phyloP scores from a whole-genome alignment of 257 asterid species.

The Przewalskia tangutica region DNA sequence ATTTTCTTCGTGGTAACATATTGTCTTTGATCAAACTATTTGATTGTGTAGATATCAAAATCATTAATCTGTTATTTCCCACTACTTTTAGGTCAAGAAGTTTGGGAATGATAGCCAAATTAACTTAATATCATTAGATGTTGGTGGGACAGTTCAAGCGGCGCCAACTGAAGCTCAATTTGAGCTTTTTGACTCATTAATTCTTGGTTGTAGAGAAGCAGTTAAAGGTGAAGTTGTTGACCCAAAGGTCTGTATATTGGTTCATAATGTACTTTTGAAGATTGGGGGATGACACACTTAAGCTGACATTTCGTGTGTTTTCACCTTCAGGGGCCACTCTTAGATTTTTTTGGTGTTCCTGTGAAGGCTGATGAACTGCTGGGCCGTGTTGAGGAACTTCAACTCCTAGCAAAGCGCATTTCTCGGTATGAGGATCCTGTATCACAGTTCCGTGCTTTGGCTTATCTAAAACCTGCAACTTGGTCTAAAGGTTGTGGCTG shows the following conservation, averaged over 20 bases:
- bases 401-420: conserved; percentile 88
- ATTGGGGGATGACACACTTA: not conserved
- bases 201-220: conserved; percentile 93
- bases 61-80: not conserved
- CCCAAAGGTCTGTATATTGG: conserved; percentile 42
- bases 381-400: conserved; percentile 91
- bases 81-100: conserved; percentile 66
- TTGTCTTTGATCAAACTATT: not conserved
- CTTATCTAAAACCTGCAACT: conserved; percentile 80
- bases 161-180: conserved; percentile 90
- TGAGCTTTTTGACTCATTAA: conserved; percentile 84
- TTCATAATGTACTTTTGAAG: not conserved
- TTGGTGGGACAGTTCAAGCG: conserved; percentile 88
- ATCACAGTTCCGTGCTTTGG: conserved; percentile 74
- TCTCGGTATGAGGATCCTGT: conserved; percentile 77
- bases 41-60: not conserved
- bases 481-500: conserved; percentile 99
- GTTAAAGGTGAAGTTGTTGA: conserved; percentile 58
- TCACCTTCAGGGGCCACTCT: conserved; percentile 62
- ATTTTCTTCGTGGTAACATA: not conserved
- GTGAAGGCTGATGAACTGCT: conserved; percentile 91
- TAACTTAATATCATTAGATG: conserved; percentile 74
- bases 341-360: conserved; percentile 96
- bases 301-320: conserved; percentile 1
- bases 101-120: conserved; percentile 91